Base-by-base conservation (phyloP, 345 rosid genomes). In the Clarkia xantiana region DNA sequence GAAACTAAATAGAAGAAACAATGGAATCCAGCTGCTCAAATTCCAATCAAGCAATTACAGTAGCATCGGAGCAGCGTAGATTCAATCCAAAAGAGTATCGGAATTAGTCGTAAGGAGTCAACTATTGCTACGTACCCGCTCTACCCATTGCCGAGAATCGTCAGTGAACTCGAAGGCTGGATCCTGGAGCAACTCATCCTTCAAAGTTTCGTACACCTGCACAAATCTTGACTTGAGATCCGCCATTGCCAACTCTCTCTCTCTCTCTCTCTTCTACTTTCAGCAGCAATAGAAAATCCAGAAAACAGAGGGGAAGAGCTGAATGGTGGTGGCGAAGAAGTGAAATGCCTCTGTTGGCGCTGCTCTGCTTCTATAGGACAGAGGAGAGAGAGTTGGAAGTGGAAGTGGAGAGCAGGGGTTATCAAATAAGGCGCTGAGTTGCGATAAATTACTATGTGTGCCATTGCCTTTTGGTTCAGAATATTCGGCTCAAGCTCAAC, bases 81-180 rank as follows among this genome's bases (percentile, higher is more conserved):
- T 52, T 41, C 40, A 40, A 52, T 16, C 29, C 19, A 18, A 18
- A 18, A 9, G 11, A 16, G n/a, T n/a, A n/a, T n/a, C n/a, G n/a
- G n/a, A n/a, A n/a, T n/a, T n/a, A 11, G 18, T 9, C 25, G 4
- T 3, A 20, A 42, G 13, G 3, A 52, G 14, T 16, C 19, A 4
- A 2, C 6, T 0, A 16, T 16, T 12, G 47, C 20, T 44, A 60
- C 36, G 17, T 67, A 78, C 97, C 63, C 69, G 62, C 0, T 81
- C 80, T 47, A 90, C 84, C 97, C 97, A 86, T 59, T 70, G 78
- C 41, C 88, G 79, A 40, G 95, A 75, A 64, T 64, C 81, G 40
- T 81, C 71, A 7, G 78, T 63, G 76, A 83, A 86, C 47, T 83
- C 94, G 65, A 86, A 90, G 49, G 91, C 70, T 49, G 96, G 84